Evolutionary conservation across 176 grass and related monocot species (phyloP).

Genomic region (Poa pratensis): DNA sequence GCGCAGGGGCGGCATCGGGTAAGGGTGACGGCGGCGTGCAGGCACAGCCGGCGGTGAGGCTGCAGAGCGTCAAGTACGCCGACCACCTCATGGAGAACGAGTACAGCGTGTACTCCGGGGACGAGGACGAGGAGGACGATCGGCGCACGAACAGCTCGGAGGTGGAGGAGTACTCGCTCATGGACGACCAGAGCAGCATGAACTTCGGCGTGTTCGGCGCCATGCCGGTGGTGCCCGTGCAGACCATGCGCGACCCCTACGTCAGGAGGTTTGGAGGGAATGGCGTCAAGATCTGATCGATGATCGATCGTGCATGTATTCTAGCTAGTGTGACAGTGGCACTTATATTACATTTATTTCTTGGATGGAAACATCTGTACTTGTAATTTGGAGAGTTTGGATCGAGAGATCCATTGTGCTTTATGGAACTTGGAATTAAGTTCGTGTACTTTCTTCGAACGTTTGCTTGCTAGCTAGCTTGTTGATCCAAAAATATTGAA

Average conservation of each 20-base stretch:
- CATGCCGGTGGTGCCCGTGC: conserved; percentile 56
- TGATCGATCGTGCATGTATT: neutral
- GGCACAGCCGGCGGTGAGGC: neutral
- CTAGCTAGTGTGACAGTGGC: neutral
- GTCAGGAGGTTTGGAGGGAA: conserved; percentile 45
- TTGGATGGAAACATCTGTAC: neutral
- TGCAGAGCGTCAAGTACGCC: conserved; percentile 60
- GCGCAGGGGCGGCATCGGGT: neutral
- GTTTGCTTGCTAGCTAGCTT: too few species aligned
- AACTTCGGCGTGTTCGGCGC: conserved; percentile 62
- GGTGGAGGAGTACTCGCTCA: conserved; percentile 45
- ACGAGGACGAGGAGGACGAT: neutral
- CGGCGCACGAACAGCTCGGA: neutral
- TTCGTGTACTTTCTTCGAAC: neutral
- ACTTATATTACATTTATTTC: neutral
- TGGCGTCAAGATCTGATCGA: conserved; percentile 41
- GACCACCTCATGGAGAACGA: conserved; percentile 63
- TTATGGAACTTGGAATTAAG: neutral
- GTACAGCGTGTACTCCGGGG: conserved; percentile 39
- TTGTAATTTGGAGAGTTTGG: neutral
- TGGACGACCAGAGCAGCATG: conserved; percentile 57
- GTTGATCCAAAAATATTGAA: neutral
- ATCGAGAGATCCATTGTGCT: neutral
- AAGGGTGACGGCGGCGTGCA: neutral
- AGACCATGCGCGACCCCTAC: conserved; percentile 61